Conservation (phyloP, 192 early-diverging fungal species). For the Backusella psychrophila region DNA sequence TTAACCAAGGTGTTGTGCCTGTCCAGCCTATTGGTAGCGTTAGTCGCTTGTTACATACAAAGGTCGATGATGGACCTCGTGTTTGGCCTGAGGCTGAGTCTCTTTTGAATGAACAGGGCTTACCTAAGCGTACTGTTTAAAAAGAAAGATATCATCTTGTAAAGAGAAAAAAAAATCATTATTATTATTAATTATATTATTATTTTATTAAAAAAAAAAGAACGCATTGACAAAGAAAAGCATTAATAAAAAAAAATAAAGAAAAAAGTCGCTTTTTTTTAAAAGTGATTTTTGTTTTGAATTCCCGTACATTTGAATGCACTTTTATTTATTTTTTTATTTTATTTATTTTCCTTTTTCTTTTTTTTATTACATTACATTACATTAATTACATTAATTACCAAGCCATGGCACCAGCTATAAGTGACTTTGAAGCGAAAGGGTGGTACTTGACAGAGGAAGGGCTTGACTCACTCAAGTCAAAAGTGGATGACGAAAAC, state of each 20-base stretch:
- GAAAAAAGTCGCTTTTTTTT: neutral
- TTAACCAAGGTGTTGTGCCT: conserved; percentile 53
- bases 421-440: conserved; percentile 17
- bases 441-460: conserved; percentile 26
- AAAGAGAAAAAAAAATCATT: neutral
- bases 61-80: conserved; percentile 91
- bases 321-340: neutral
- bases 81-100: conserved; percentile 58
- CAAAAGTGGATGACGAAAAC: conserved; percentile 2
- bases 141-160: neutral
- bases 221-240: neutral
- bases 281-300: neutral
- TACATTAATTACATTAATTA: neutral
- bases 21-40: conserved; percentile 71
- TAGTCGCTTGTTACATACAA: conserved; percentile 86
- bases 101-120: conserved; percentile 61
- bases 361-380: neutral
- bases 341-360: neutral
- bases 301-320: neutral
- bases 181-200: neutral
- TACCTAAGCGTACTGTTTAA: conserved; percentile 43
- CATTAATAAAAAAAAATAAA: neutral
- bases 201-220: neutral
- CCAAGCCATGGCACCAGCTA: neutral
- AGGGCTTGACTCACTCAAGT: conserved; percentile 17